Conservation (phyloP, 176 grass and related monocot species). For the Poa annua region DNA sequence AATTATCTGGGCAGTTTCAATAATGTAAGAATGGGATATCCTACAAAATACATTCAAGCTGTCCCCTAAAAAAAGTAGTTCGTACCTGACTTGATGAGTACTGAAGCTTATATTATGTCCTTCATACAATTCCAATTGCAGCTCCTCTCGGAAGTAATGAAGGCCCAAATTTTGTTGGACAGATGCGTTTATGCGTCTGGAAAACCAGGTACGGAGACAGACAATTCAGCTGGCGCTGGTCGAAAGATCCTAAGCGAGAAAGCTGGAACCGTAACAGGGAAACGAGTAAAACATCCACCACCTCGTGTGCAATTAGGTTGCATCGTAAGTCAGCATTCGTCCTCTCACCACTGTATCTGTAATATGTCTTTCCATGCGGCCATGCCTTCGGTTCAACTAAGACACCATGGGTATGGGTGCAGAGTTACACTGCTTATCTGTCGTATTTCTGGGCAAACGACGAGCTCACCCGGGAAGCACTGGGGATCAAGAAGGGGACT, state of each 20-base stretch:
- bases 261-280: background rate
- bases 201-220: background rate
- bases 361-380: too few species aligned
- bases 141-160: constrained; percentile 28
- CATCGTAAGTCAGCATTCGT: constrained; percentile 25
- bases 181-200: constrained; percentile 35
- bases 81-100: too few species aligned
- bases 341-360: background rate
- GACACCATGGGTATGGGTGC: constrained; percentile 46
- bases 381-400: background rate
- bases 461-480: constrained; percentile 33
- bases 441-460: constrained; percentile 66
- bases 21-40: constrained; percentile 30
- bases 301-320: constrained; percentile 42
- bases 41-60: background rate
- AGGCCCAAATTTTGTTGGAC: constrained; percentile 34
- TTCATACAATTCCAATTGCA: constrained; percentile 22
- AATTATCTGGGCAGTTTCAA: constrained; percentile 36
- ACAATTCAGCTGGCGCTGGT: background rate
- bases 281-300: constrained; percentile 23
- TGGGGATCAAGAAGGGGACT: constrained; percentile 56
- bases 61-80: too few species aligned
- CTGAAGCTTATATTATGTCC: too few species aligned
- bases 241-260: constrained; percentile 35
- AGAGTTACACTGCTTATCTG: constrained; percentile 49